Conservation (phyloP, 768 basidiomycete species). For the Kwoniella botswanensis region DNA sequence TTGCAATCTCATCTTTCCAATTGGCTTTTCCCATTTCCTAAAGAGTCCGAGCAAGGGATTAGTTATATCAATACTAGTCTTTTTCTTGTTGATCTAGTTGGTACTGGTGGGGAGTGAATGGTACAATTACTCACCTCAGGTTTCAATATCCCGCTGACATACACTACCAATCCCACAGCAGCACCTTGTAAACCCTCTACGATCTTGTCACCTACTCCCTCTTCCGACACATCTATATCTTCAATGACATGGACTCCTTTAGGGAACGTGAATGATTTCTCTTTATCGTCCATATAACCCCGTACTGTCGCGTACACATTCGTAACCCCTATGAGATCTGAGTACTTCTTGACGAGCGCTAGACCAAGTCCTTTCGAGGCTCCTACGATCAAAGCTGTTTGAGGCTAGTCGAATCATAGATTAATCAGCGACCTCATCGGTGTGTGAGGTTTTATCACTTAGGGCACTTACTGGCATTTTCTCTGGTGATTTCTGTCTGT, state of each 20-base stretch:
- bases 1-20: slow-evolving; percentile 61
- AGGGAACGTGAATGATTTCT: slow-evolving; percentile 41
- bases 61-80: no score
- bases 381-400: slow-evolving; percentile 60
- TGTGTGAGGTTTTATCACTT: neutral
- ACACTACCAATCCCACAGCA: slow-evolving; percentile 58
- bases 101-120: no score
- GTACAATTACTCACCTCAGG: slow-evolving; percentile 56
- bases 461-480: slow-evolving; percentile 2
- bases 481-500: neutral
- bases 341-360: slow-evolving; percentile 56
- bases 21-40: slow-evolving; percentile 59
- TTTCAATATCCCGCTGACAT: slow-evolving; percentile 61
- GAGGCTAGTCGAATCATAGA: slow-evolving; percentile 9
- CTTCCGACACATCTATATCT: slow-evolving; percentile 58
- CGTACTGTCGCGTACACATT: slow-evolving; percentile 60
- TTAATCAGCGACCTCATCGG: neutral
- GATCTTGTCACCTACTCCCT: slow-evolving; percentile 59
- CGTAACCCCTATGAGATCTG: slow-evolving; percentile 37
- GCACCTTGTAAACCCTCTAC: slow-evolving; percentile 57
- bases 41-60: neutral
- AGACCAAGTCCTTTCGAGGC: slow-evolving; percentile 63
- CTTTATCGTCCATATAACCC: neutral
- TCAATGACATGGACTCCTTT: slow-evolving; percentile 59
- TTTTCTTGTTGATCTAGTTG: no score